These are phyloP conservation scores for Leccinum uliginosum DNA, from an alignment of 768 basidiomycete genomes.

Conservation along the genomic window DNA sequence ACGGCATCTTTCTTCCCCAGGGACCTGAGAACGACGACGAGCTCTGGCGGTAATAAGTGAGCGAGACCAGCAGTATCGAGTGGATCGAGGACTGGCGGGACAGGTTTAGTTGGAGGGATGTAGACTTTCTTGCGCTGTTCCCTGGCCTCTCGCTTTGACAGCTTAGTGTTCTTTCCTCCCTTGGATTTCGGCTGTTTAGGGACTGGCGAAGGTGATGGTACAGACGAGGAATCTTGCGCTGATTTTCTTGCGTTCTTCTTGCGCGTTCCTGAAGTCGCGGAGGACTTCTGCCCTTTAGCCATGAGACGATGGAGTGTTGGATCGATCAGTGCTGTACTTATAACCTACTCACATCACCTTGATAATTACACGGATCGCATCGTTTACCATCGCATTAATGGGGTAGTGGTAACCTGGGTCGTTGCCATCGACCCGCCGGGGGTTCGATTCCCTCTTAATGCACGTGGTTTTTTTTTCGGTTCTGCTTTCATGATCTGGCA, in stretches of 20 bases:
- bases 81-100: constrained; percentile 74
- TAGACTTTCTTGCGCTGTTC: constrained; percentile 83
- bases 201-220: constrained; percentile 33
- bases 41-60: constrained; percentile 68
- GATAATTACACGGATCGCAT: neutral
- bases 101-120: constrained; percentile 80
- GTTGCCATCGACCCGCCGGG: constrained; percentile 81
- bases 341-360: neutral
- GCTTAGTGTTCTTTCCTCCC: constrained; percentile 46
- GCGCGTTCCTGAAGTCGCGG: constrained; percentile 79
- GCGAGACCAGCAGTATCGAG: constrained; percentile 80
- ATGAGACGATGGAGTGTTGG: constrained; percentile 31
- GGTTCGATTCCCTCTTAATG: constrained; percentile 87
- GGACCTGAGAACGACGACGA: constrained; percentile 75
- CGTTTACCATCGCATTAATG: constrained; percentile 41
- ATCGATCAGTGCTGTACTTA: neutral
- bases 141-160: constrained; percentile 42
- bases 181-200: constrained; percentile 45
- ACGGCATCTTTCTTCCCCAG: constrained; percentile 87
- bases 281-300: constrained; percentile 59
- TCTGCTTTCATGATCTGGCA: neutral
- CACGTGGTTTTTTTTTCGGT: constrained; percentile 26
- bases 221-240: constrained; percentile 27
- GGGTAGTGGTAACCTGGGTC: constrained; percentile 66
- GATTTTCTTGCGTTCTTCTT: constrained; percentile 90